These are phyloP conservation scores for Chlamydomonas sp. DNA, from an alignment of 139 green algal genomes.

Conservation along the genomic window DNA sequence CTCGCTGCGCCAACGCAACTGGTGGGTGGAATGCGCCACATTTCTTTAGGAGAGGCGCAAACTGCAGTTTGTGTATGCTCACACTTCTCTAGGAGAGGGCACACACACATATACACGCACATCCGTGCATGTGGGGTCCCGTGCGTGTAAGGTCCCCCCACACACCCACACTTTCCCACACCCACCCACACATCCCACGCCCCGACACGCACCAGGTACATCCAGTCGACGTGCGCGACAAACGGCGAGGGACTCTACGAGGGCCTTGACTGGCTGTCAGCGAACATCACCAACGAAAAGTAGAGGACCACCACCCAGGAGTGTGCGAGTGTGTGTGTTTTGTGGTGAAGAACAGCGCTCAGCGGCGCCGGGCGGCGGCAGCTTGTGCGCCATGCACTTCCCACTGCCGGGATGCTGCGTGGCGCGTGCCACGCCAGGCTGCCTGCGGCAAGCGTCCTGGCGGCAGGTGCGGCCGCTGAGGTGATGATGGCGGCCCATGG, in stretches of 20 bases:
- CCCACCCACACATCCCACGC: neutral
- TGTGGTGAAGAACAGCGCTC: no score
- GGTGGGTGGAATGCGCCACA: slow-evolving; percentile 39
- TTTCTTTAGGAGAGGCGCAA: neutral
- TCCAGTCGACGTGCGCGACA: slow-evolving; percentile 91
- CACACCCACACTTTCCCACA: neutral
- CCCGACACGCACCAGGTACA: slow-evolving; percentile 75
- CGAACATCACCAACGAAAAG: no score
- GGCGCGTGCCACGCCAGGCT: no score
- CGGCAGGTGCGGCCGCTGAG: no score
- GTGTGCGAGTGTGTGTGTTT: no score
- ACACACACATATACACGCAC: neutral
- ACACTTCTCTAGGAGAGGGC: neutral
- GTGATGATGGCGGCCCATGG: no score
- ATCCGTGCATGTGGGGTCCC: neutral
- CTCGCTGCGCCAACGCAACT: no score
- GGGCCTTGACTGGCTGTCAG: slow-evolving; percentile 92
- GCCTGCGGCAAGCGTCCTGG: no score
- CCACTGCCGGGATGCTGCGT: no score
- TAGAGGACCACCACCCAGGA: no score
- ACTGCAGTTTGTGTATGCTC: neutral
- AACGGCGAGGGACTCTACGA: slow-evolving; percentile 95
- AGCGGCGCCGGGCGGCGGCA: no score
- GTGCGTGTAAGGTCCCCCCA: neutral
- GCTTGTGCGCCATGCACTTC: no score